Conservation (phyloP, 2,329 filamentous ascomycete species). For the Aspergillus caelatus region DNA sequence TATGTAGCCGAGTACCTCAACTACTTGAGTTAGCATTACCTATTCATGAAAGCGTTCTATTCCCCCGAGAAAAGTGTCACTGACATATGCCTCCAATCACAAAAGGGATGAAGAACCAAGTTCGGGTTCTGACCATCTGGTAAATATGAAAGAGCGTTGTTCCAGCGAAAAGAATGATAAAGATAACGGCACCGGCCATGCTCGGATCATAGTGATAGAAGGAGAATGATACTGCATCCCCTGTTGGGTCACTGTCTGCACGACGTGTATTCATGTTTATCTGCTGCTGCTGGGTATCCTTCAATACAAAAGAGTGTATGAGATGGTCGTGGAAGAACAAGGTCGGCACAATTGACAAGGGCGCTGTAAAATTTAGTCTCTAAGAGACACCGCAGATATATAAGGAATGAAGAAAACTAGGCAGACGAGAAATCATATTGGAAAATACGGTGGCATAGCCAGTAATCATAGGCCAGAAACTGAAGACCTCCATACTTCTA, state of each 20-base stretch:
- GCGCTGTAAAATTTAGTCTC: not conserved
- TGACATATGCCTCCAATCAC: constrained; percentile 37
- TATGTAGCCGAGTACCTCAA: constrained; percentile 46
- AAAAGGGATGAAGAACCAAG: constrained; percentile 40
- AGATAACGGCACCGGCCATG: not conserved
- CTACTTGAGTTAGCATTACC: constrained; percentile 28
- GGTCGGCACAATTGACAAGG: not conserved
- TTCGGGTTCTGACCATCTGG: constrained; percentile 20
- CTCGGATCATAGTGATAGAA: not conserved
- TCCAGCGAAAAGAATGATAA: not conserved
- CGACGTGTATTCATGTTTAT: not conserved
- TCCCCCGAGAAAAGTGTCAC: not conserved
- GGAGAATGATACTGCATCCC: not conserved
- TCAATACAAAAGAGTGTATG: not conserved
- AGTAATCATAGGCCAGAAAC: not conserved
- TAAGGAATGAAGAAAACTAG: not conserved
- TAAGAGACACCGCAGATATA: no score
- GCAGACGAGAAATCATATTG: not conserved
- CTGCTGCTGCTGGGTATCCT: not conserved
- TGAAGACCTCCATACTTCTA: not conserved
- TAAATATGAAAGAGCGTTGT: constrained; percentile 17
- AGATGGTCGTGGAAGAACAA: not conserved
- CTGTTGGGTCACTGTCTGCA: not conserved
- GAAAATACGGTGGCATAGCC: not conserved
- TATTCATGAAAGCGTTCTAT: no score